Evolutionary conservation across 2,329 filamentous ascomycete species (phyloP).

Genomic region (Amesomyces nigricolor): DNA sequence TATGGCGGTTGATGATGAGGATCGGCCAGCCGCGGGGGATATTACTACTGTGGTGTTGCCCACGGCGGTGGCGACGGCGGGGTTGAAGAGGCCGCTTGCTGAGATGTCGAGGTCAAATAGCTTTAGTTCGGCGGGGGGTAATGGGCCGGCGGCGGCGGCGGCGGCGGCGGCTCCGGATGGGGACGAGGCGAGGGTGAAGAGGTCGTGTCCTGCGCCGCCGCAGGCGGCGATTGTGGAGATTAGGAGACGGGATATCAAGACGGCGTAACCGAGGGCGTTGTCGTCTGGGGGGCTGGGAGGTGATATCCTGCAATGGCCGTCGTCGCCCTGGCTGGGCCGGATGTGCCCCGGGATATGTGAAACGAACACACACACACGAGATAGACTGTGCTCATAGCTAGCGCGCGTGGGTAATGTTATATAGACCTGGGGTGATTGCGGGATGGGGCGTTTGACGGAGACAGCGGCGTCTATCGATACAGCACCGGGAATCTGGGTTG

Average conservation of each 20-base stretch:
- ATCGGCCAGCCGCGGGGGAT: slow-evolving; percentile 42
- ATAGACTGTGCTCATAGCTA: slow-evolving; percentile 2
- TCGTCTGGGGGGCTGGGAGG: not conserved
- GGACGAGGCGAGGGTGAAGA: slow-evolving; percentile 29
- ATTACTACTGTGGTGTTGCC: slow-evolving; percentile 29
- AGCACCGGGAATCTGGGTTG: slow-evolving; percentile 8
- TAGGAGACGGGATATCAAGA: slow-evolving; percentile 36
- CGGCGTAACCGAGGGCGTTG: slow-evolving; percentile 19
- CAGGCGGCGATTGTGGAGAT: slow-evolving; percentile 24
- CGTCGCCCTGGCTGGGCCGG: not conserved
- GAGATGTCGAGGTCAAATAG: slow-evolving; percentile 47
- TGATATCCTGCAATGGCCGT: too few relatives aligned
- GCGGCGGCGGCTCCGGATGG: slow-evolving; percentile 24
- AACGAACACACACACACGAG: not conserved
- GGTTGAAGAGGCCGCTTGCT: slow-evolving; percentile 47
- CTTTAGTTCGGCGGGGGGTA: slow-evolving; percentile 30
- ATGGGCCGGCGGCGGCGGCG: not conserved
- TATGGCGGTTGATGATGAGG: slow-evolving; percentile 32
- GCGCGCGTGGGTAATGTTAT: slow-evolving; percentile 15
- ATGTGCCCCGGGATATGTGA: not conserved
- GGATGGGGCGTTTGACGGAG: slow-evolving; percentile 21
- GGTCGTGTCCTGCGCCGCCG: slow-evolving; percentile 28
- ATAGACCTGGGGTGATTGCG: slow-evolving; percentile 17
- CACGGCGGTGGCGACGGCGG: slow-evolving; percentile 28
- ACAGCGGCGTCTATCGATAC: slow-evolving; percentile 19